Evolutionary conservation across 2,329 filamentous ascomycete species (phyloP).

Genomic region (Colletotrichum truncatum): DNA sequence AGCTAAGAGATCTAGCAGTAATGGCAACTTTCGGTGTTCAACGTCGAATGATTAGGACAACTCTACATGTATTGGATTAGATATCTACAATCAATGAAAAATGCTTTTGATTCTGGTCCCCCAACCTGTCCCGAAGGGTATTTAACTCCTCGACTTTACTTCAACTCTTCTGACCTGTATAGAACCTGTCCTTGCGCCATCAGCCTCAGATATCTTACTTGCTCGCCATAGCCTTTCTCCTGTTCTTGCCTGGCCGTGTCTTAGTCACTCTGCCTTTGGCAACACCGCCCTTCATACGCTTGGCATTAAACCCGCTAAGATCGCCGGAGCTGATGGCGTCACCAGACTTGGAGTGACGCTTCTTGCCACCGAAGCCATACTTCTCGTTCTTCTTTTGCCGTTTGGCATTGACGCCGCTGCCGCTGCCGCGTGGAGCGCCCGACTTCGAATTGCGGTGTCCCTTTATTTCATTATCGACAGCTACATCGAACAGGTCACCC

Average conservation of each 20-base stretch:
- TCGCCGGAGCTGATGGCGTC: slow-evolving; percentile 87
- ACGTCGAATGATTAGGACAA: too few relatives aligned
- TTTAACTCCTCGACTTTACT: not conserved
- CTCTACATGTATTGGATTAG: not conserved
- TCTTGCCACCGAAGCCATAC: slow-evolving; percentile 96
- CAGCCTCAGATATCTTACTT: slow-evolving; percentile 9
- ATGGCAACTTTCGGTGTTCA: too few relatives aligned
- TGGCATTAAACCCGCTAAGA: slow-evolving; percentile 79
- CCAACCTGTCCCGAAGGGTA: slow-evolving; percentile 10
- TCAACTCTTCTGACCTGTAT: not conserved
- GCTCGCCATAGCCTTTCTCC: slow-evolving; percentile 55
- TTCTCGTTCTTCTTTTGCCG: slow-evolving; percentile 94
- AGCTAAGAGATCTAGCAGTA: too few relatives aligned
- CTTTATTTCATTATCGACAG: slow-evolving; percentile 75
- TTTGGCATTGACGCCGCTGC: slow-evolving; percentile 68
- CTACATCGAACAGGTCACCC: slow-evolving; percentile 90
- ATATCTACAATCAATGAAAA: not conserved
- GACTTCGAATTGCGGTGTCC: slow-evolving; percentile 53
- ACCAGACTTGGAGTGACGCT: slow-evolving; percentile 88
- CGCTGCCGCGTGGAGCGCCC: slow-evolving; percentile 45
- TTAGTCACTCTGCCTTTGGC: slow-evolving; percentile 44
- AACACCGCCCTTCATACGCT: slow-evolving; percentile 79
- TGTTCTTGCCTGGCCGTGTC: slow-evolving; percentile 58
- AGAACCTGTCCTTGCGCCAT: not conserved
- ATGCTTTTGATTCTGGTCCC: not conserved